These are phyloP conservation scores for Mucor mucedo DNA, from an alignment of 371 early-diverging fungal genomes.

Conservation along the genomic window DNA sequence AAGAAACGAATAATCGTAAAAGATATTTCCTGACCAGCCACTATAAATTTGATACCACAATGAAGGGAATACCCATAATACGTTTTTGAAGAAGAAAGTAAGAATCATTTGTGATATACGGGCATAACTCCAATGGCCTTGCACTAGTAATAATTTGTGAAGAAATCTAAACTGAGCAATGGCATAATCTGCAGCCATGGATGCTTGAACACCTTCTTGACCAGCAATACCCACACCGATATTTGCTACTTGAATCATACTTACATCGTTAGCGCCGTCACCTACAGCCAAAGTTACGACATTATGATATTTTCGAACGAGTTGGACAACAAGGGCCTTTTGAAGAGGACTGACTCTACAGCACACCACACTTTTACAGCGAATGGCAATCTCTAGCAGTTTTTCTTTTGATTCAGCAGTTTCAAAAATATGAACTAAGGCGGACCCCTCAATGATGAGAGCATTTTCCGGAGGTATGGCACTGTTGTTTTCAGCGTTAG, in stretches of 20 bases:
- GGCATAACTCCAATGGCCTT: slow-evolving; percentile 91
- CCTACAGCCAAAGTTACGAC: slow-evolving; percentile 93
- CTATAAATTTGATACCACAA: slow-evolving; percentile 88
- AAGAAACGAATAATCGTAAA: slow-evolving; percentile 87
- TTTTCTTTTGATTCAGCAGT: slow-evolving; percentile 59
- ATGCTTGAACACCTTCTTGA: slow-evolving; percentile 89
- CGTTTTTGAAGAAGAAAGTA: slow-evolving; percentile 93
- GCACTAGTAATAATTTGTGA: slow-evolving; percentile 76
- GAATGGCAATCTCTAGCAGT: slow-evolving; percentile 78
- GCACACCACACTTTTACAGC: slow-evolving; percentile 90
- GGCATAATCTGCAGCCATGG: slow-evolving; percentile 90
- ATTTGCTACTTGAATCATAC: slow-evolving; percentile 94
- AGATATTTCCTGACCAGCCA: slow-evolving; percentile 81
- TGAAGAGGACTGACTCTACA: slow-evolving; percentile 96
- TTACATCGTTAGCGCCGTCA: slow-evolving; percentile 98
- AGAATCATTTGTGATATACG: slow-evolving; percentile 89
- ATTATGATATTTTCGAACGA: slow-evolving; percentile 81
- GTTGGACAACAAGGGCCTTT: slow-evolving; percentile 94
- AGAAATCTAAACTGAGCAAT: slow-evolving; percentile 92
- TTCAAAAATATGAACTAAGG: slow-evolving; percentile 80
- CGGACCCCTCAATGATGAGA: slow-evolving; percentile 91
- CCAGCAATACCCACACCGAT: slow-evolving; percentile 93
- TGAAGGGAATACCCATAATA: slow-evolving; percentile 83
- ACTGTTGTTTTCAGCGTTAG: background rate
- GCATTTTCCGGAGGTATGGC: slow-evolving; percentile 53